Evolutionary conservation across 352 stramenopile species (phyloP), one percentile per base, ranked within the genome.

Genomic region (Phytophthora pluvialis): DNA sequence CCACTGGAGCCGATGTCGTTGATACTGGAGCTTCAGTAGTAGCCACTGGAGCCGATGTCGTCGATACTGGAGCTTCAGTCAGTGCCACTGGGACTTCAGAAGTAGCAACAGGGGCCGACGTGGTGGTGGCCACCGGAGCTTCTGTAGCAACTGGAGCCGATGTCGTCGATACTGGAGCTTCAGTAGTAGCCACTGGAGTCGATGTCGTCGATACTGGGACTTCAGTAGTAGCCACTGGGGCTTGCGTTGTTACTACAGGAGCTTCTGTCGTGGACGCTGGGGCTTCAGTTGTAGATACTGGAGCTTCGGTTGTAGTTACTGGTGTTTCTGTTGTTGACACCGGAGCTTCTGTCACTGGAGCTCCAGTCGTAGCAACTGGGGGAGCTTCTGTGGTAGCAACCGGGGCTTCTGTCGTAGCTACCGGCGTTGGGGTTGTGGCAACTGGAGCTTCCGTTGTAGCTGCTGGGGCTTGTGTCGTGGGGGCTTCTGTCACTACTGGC

Each of bases 271-370:
- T 53, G 13, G 5, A 12, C 18, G 26, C n/a, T 32, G 47, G 31
- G 11, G 32, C 16, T 55, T 55, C 35, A 12, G 35, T 58, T 28
- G 42, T 44, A 15, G 44, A 25, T 46, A 53, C 47, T 33, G 39
- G 44, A n/a, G 40, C 29, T 26, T 33, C 2, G 12, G 42, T 51
- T n/a, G 38, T 55, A 3, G n/a, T 11, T 9, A 46, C 38, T 8
- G 57, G 57, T 16, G 32, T 6, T 35, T 15, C 3, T 21, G 38
- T 58, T 11, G 39, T 58, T 9, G 39, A 0, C 28, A 39, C 38
- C 29, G 52, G 60, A 16, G 28, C 36, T 25, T 44, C 60, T 5
- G 38, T 57, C 46, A 40, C 31, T 29, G 44, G 46, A 33, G 12
- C 32, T 51, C 26, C 28, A 44, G 49, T 61, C 16, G 25, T 36